These are phyloP conservation scores for Erodium chrysanthum DNA, from an alignment of 441 rosid genomes.

Conservation along the genomic window DNA sequence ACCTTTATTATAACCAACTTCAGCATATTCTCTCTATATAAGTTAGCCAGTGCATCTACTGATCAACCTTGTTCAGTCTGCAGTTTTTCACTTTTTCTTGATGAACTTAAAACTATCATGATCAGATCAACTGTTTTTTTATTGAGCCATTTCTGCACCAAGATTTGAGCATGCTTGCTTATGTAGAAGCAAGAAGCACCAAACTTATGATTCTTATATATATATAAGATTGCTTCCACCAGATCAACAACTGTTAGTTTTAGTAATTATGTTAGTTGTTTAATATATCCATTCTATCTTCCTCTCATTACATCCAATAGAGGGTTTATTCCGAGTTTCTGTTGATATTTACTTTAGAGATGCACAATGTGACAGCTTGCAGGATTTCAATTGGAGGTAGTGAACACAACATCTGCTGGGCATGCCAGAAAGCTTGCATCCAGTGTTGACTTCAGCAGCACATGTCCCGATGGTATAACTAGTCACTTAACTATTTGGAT, in stretches of 20 bases:
- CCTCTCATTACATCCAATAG: neutral
- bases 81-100: neutral
- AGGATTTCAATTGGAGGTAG: slow-evolving; percentile 86
- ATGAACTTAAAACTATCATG: neutral
- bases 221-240: too few relatives aligned
- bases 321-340: slow-evolving; percentile 8
- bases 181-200: too few relatives aligned
- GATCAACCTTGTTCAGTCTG: neutral
- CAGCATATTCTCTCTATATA: neutral
- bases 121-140: neutral
- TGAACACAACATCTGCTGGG: slow-evolving; percentile 82
- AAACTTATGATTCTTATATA: too few relatives aligned
- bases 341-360: slow-evolving; percentile 14
- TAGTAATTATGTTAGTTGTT: neutral
- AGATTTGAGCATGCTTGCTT: too few relatives aligned
- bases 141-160: too few relatives aligned
- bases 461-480: slow-evolving; percentile 76
- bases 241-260: neutral
- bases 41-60: neutral
- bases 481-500: slow-evolving; percentile 14
- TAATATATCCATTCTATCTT: neutral
- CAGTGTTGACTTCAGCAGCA: slow-evolving; percentile 60
- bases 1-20: neutral
- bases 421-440: slow-evolving; percentile 82
- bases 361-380: slow-evolving; percentile 67